Conservation (phyloP, 352 stramenopile species). For the Phytophthora syringae region DNA sequence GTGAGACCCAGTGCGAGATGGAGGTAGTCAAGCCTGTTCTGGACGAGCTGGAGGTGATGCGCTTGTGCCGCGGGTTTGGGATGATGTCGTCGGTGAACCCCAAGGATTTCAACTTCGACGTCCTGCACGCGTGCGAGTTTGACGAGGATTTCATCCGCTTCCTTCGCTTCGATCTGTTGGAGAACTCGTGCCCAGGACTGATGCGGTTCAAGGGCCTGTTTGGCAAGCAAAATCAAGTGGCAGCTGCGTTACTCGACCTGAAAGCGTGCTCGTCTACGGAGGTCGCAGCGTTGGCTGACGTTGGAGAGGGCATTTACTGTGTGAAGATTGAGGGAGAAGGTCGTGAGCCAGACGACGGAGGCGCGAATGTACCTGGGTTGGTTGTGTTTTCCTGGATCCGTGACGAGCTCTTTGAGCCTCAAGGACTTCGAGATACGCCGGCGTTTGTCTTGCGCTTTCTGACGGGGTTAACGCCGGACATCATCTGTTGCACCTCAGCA, state of each 20-base stretch:
- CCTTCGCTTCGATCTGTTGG: conserved; percentile 54
- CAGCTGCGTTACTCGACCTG: conserved; percentile 41
- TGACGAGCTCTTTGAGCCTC: conserved; percentile 50
- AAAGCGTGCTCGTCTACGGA: conserved; percentile 40
- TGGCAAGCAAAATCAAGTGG: conserved; percentile 63
- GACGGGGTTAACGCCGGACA: conserved; percentile 34
- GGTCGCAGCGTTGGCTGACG: conserved; percentile 28
- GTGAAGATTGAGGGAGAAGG: conserved; percentile 21
- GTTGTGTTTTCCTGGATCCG: conserved; percentile 75
- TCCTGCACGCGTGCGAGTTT: conserved; percentile 56
- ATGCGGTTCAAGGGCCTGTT: conserved; percentile 56
- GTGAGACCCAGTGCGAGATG: conserved; percentile 64
- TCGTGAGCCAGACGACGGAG: background rate
- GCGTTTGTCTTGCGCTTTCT: conserved; percentile 72
- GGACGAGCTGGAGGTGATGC: conserved; percentile 73
- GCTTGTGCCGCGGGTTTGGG: conserved; percentile 61
- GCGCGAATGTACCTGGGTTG: conserved; percentile 18
- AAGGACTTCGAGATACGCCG: conserved; percentile 54
- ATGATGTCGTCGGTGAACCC: conserved; percentile 53
- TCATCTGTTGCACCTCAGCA: conserved; percentile 36
- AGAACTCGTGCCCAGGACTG: conserved; percentile 2
- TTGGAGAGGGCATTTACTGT: conserved; percentile 68
- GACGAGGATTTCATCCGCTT: conserved; percentile 75
- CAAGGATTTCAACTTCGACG: conserved; percentile 56
- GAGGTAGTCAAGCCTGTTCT: conserved; percentile 80